Conservation (phyloP, 2,329 filamentous ascomycete genomes). For the Colletotrichum sp. region DNA sequence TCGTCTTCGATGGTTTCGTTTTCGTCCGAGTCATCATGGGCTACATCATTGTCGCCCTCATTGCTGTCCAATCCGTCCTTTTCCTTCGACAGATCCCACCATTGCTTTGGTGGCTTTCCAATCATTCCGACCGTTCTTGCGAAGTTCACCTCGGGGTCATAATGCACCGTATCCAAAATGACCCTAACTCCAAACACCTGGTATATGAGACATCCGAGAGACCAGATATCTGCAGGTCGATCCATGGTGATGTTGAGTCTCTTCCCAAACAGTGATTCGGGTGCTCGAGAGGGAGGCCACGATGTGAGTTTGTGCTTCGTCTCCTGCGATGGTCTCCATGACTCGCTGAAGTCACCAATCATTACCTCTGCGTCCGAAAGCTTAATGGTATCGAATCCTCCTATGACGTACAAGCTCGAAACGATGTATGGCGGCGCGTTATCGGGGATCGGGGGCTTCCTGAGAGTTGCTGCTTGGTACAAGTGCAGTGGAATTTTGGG, state of each 20-base stretch:
- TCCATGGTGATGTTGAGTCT: background rate
- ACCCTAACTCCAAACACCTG: background rate
- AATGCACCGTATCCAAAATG: background rate
- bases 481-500: background rate
- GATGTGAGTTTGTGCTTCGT: background rate
- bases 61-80: background rate
- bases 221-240: background rate
- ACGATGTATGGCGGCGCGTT: background rate
- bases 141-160: background rate
- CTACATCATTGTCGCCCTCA: background rate
- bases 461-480: background rate
- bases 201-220: background rate
- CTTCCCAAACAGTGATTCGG: background rate
- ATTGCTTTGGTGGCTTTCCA: background rate
- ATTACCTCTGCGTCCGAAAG: background rate
- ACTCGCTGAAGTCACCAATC: background rate
- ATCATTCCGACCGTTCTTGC: background rate
- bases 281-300: background rate
- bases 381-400: background rate
- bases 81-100: background rate
- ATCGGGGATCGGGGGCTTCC: background rate
- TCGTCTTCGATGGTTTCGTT: background rate
- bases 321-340: background rate
- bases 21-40: background rate
- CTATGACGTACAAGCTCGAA: fast-evolving